These are phyloP conservation scores for Metschnikowia noctiluminum DNA, from an alignment of 805 yeast species.

Conservation along the genomic window DNA sequence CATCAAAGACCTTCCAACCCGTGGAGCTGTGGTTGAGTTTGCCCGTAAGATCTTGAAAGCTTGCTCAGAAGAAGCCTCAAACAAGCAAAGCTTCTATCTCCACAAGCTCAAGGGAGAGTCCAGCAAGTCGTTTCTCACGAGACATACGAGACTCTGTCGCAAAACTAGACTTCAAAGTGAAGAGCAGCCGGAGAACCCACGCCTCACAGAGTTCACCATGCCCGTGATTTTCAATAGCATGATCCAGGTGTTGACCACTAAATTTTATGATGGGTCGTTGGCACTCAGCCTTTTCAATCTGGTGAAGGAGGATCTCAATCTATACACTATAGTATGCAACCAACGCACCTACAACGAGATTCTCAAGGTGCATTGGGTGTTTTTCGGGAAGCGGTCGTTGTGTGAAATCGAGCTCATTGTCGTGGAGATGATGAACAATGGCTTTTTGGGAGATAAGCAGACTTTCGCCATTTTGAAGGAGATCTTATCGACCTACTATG, in stretches of 20 bases:
- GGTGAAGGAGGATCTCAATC: slow-evolving; percentile 30
- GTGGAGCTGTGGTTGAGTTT: slow-evolving; percentile 18
- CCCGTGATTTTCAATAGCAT: slow-evolving; percentile 36
- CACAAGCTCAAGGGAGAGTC: slow-evolving; percentile 15
- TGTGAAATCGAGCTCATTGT: slow-evolving; percentile 32
- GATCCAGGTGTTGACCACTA: slow-evolving; percentile 22
- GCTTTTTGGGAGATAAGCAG: slow-evolving; percentile 34
- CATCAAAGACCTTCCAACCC: slow-evolving; percentile 16
- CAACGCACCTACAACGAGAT: slow-evolving; percentile 42
- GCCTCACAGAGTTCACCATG: slow-evolving; percentile 31
- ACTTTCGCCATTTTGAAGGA: slow-evolving; percentile 36
- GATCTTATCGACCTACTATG: slow-evolving; percentile 33
- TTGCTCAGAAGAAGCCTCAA: slow-evolving; percentile 9
- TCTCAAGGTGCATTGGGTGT: slow-evolving; percentile 35
- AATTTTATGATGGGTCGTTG: slow-evolving; percentile 34
- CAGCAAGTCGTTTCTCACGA: slow-evolving; percentile 12
- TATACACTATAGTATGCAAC: slow-evolving; percentile 35
- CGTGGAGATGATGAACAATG: slow-evolving; percentile 41
- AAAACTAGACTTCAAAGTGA: slow-evolving; percentile 15
- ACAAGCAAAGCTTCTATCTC: slow-evolving; percentile 12
- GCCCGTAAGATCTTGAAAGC: slow-evolving; percentile 14
- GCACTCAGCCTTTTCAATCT: slow-evolving; percentile 35
- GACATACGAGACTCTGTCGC: slow-evolving; percentile 21
- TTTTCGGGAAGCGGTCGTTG: slow-evolving; percentile 34
- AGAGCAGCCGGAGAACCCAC: slow-evolving; percentile 23